A percentile compares a stretch with the other conserved stretches of the same genome.
These are phyloP conservation scores for Conticribra weissflogii DNA, from an alignment of 108 stramenopile species.

Conservation along the genomic window DNA sequence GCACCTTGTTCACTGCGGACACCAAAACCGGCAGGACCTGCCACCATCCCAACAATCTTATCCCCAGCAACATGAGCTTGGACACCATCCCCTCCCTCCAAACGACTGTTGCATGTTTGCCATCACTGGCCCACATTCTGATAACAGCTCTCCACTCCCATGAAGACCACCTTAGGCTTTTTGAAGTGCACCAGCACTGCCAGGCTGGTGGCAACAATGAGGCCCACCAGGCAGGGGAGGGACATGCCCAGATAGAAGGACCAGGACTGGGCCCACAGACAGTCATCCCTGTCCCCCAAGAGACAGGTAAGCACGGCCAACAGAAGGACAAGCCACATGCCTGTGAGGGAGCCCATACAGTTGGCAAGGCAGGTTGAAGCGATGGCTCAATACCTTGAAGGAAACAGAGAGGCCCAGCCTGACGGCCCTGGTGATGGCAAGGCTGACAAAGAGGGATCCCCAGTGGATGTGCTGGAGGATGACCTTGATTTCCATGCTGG, in stretches of 20 bases:
- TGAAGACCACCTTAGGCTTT: constrained; percentile 75
- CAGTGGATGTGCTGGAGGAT: constrained; percentile 69
- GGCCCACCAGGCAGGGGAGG: constrained; percentile 66
- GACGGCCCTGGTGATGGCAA: constrained; percentile 83
- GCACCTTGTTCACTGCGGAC: constrained; percentile 84
- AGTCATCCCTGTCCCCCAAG: constrained; percentile 55
- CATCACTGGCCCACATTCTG: constrained; percentile 76
- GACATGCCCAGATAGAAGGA: constrained; percentile 73
- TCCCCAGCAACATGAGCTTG: constrained; percentile 88
- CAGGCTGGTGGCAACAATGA: constrained; percentile 63
- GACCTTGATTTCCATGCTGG: too few relatives aligned
- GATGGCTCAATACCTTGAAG: constrained; percentile 48
- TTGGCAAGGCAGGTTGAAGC: constrained; percentile 58
- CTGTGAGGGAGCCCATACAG: constrained; percentile 68
- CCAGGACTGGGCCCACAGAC: constrained; percentile 74
- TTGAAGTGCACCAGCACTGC: constrained; percentile 49
- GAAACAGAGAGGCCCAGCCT: constrained; percentile 66
- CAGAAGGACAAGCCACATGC: constrained; percentile 68
- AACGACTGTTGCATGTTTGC: not conserved
- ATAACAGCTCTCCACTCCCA: constrained; percentile 84
- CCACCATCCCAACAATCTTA: constrained; percentile 76
- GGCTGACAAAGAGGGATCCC: constrained; percentile 61
- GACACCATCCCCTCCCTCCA: constrained; percentile 64
- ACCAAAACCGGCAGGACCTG: constrained; percentile 92
- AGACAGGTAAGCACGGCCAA: constrained; percentile 64